Evolutionary conservation across 2,329 filamentous ascomycete species (phyloP).

Genomic region (Calcarisporium arbuscula): DNA sequence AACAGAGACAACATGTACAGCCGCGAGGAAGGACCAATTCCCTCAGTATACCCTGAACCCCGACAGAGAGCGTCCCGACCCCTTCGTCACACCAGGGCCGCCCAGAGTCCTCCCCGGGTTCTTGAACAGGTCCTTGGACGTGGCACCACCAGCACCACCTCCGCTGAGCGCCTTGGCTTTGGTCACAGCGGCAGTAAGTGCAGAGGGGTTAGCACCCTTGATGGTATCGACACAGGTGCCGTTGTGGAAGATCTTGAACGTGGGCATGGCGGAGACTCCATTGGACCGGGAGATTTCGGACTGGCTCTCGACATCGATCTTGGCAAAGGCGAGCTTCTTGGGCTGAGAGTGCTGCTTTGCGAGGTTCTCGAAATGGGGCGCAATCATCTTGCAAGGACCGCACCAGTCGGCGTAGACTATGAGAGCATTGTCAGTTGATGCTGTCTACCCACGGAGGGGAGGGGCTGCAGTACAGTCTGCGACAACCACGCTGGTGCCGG

Average conservation of each 20-base stretch:
- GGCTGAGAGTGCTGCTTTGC: conserved; percentile 73
- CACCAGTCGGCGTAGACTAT: conserved; percentile 94
- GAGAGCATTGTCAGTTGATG: conserved; percentile 19
- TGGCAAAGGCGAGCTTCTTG: conserved; percentile 79
- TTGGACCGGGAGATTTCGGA: conserved; percentile 70
- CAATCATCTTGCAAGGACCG: conserved; percentile 86
- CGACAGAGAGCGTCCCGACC: conserved; percentile 14
- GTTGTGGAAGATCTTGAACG: conserved; percentile 84
- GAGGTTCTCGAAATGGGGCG: conserved; percentile 81
- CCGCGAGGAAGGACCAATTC: too few relatives aligned
- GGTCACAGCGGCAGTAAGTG: conserved; percentile 69
- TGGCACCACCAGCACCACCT: conserved; percentile 30
- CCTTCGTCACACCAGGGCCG: conserved; percentile 21
- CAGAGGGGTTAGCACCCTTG: conserved; percentile 71
- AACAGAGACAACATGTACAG: conserved; percentile 58
- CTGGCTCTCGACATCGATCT: conserved; percentile 85
- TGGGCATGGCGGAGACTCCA: conserved; percentile 82
- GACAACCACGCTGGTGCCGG: conserved; percentile 71
- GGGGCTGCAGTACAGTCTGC: conserved; percentile 68
- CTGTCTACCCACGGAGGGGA: conserved; percentile 3
- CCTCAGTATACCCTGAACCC: too few relatives aligned
- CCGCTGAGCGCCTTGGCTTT: conserved; percentile 54
- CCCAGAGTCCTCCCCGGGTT: conserved; percentile 54
- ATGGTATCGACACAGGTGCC: conserved; percentile 69
- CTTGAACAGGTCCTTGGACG: conserved; percentile 42